Evolutionary conservation across 2,329 filamentous ascomycete species (phyloP).

Genomic region (Periglandula ipomoeae): DNA sequence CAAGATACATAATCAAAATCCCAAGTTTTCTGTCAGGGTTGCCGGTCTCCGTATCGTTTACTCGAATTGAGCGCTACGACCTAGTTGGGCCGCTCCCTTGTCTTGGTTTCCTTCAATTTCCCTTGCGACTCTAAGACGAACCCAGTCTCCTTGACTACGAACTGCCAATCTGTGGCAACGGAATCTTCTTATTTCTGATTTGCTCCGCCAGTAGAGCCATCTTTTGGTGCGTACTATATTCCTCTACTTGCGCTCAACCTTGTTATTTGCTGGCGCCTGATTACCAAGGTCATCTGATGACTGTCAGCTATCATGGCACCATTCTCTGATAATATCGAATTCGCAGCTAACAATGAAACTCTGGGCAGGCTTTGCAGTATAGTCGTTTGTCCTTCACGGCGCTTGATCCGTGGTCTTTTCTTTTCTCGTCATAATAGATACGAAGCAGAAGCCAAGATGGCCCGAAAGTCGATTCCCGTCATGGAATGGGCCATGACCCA

Average conservation of each 20-base stretch:
- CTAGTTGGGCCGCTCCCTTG: neutral
- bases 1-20: too few species aligned
- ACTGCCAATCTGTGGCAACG: too few species aligned
- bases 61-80: neutral
- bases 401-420: neutral
- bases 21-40: too few species aligned
- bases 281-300: neutral
- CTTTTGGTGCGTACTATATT: neutral
- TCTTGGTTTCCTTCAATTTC: neutral
- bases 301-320: neutral
- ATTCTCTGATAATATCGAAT: neutral
- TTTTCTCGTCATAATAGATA: neutral
- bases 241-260: neutral
- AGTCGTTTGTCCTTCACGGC: neutral
- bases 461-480: slow-evolving; percentile 6
- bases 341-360: neutral
- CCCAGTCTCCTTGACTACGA: neutral
- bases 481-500: slow-evolving; percentile 7
- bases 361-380: neutral
- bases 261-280: neutral
- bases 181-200: neutral
- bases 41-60: neutral
- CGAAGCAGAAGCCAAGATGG: neutral
- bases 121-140: neutral
- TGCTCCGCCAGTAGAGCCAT: neutral